Evolutionary conservation across 176 grass and related monocot species (phyloP).

Genomic region (Musa troglodytarum): DNA sequence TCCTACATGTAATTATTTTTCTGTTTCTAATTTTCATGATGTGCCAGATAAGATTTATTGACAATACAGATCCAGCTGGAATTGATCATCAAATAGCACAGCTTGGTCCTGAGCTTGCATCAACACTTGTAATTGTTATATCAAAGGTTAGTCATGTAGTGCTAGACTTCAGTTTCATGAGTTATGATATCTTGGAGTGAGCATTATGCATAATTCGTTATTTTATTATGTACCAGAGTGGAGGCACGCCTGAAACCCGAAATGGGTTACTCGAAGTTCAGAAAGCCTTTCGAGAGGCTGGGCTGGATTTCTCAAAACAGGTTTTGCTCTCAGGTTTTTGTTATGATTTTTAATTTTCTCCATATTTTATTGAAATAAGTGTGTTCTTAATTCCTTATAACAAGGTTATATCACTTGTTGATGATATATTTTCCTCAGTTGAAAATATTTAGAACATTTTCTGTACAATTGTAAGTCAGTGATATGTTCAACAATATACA

Average conservation of each 20-base stretch:
- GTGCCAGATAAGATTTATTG: slow-evolving; percentile 97
- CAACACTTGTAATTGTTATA: slow-evolving; percentile 95
- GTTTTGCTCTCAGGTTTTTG: slow-evolving; percentile 38
- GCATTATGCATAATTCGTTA: too few species aligned
- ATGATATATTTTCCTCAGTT: too few species aligned
- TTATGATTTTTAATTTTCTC: slow-evolving; percentile 13
- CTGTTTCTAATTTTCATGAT: slow-evolving; percentile 19
- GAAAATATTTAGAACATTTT: too few species aligned
- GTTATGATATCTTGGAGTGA: too few species aligned
- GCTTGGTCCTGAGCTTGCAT: slow-evolving; percentile 69
- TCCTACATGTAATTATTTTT: slow-evolving; percentile 4
- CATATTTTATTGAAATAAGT: too few species aligned
- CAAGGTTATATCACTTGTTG: too few species aligned
- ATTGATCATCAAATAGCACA: slow-evolving; percentile 99
- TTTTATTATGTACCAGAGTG: slow-evolving; percentile 45
- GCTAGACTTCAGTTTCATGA: too few species aligned
- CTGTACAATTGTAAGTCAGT: too few species aligned
- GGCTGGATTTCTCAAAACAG: slow-evolving; percentile 91
- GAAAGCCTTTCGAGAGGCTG: slow-evolving; percentile 90
- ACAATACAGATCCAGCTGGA: slow-evolving; percentile 99
- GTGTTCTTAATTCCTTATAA: too few species aligned
- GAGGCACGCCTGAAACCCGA: slow-evolving; percentile 94
- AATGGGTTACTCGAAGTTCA: slow-evolving; percentile 97
- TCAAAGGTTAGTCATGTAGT: slow-evolving; percentile 56
- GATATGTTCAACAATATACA: too few species aligned